phyloP scores from a whole-genome alignment of 768 basidiomycete species.

The Rubroboletus pulcherrimus region DNA sequence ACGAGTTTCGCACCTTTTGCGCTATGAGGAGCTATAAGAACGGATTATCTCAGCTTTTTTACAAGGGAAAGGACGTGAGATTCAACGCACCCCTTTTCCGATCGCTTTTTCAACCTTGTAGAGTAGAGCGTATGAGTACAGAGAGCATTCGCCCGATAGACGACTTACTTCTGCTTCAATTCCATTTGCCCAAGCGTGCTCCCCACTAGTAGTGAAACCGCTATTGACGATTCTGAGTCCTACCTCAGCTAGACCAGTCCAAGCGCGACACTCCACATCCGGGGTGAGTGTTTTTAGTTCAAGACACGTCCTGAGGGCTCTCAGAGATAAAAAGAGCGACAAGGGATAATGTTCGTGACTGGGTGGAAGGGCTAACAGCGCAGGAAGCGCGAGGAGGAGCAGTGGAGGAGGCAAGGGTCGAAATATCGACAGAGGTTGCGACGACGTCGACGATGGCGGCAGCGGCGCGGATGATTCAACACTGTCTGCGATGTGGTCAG shows the following conservation, averaged over 20 bases:
- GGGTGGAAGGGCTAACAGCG: slow-evolving; percentile 60
- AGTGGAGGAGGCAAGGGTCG: slow-evolving; percentile 39
- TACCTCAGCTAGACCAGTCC: slow-evolving; percentile 65
- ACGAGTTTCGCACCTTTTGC: slow-evolving; percentile 47
- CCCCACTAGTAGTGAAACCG: slow-evolving; percentile 36
- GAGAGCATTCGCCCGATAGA: neutral
- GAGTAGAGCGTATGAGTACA: neutral
- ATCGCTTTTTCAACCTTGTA: slow-evolving; percentile 57
- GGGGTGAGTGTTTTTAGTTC: slow-evolving; percentile 46
- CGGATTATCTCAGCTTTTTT: neutral
- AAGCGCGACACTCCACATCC: slow-evolving; percentile 65
- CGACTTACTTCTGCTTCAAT: slow-evolving; percentile 51
- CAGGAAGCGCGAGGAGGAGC: slow-evolving; percentile 61
- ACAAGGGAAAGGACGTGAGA: neutral
- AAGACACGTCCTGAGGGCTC: slow-evolving; percentile 56
- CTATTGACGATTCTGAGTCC: slow-evolving; percentile 55
- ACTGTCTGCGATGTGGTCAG: neutral
- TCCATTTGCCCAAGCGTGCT: slow-evolving; percentile 44
- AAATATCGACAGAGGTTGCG: slow-evolving; percentile 12
- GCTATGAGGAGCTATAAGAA: slow-evolving; percentile 46
- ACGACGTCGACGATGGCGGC: neutral
- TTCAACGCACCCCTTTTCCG: slow-evolving; percentile 59
- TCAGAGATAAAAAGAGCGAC: slow-evolving; percentile 53
- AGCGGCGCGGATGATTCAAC: neutral
- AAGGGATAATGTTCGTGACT: slow-evolving; percentile 51